A percentile compares a stretch with the other conserved stretches of the same genome.
Conservation (phyloP, 2,329 filamentous ascomycete genomes). For the Scedosporium apiospermum region DNA sequence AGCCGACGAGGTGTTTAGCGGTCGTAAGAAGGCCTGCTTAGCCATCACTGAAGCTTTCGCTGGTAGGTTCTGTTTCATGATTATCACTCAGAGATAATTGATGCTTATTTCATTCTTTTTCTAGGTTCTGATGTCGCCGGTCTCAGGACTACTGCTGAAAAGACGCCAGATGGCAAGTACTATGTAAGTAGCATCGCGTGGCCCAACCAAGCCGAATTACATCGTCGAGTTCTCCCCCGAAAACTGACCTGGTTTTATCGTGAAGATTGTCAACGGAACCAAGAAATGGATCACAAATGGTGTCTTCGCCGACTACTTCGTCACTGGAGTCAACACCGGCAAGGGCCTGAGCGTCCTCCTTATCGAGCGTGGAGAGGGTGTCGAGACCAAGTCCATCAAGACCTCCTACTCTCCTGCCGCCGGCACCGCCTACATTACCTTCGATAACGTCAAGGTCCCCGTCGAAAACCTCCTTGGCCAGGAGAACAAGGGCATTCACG, state of each 20-base stretch:
- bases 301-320: constrained; percentile 74
- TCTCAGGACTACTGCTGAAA: constrained; percentile 66
- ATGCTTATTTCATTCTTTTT: neutral
- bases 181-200: constrained; percentile 36
- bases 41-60: constrained; percentile 87
- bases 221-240: neutral
- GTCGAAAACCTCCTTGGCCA: constrained; percentile 67
- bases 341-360: constrained; percentile 72
- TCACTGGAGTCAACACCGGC: constrained; percentile 67
- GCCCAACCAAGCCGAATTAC: constrained; percentile 3
- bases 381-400: constrained; percentile 71
- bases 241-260: neutral
- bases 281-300: constrained; percentile 88
- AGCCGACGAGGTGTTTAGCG: constrained; percentile 62
- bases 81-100: neutral
- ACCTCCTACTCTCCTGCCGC: constrained; percentile 72
- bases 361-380: constrained; percentile 62
- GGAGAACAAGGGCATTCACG: constrained; percentile 78
- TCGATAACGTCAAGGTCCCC: constrained; percentile 80
- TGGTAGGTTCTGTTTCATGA: constrained; percentile 37
- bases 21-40: constrained; percentile 80
- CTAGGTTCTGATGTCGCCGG: constrained; percentile 58
- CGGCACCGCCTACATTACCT: constrained; percentile 71
- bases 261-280: constrained; percentile 52
- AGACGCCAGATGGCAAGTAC: constrained; percentile 65